A percentile compares a stretch with the other conserved stretches of the same genome.
Evolutionary conservation across 108 stramenopile genomes (phyloP).

Genomic region (Skeletonema marinoi): DNA sequence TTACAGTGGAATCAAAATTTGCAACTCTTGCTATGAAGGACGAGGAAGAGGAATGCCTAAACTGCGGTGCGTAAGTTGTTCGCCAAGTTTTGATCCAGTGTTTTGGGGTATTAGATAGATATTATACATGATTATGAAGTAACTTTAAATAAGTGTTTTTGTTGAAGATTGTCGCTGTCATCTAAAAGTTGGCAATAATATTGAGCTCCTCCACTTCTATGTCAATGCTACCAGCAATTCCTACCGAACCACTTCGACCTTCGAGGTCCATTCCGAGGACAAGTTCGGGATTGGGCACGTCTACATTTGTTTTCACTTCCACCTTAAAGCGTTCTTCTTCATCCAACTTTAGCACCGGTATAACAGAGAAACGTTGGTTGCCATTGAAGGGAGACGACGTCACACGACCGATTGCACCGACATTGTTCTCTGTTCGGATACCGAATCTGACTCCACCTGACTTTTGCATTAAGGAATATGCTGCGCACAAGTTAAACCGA

Average conservation of each 20-base stretch:
- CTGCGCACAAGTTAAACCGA: constrained; percentile 37
- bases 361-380: constrained; percentile 26
- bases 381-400: constrained; percentile 1
- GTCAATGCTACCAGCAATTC: constrained; percentile 37
- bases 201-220: constrained; percentile 46
- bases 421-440: constrained; percentile 34
- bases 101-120: constrained; percentile 3
- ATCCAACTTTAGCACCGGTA: constrained; percentile 41
- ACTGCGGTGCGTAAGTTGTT: constrained; percentile 81
- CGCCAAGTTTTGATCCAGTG: background rate
- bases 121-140: constrained; percentile 4
- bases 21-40: constrained; percentile 64
- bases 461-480: constrained; percentile 20
- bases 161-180: background rate
- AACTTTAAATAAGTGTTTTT: constrained; percentile 5
- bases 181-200: constrained; percentile 26
- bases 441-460: constrained; percentile 39
- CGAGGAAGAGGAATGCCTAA: constrained; percentile 87
- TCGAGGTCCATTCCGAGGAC: constrained; percentile 38
- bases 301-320: constrained; percentile 41
- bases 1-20: constrained; percentile 37
- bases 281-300: constrained; percentile 48
- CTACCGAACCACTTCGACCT: constrained; percentile 26
- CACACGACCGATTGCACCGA: constrained; percentile 10
- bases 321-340: constrained; percentile 33